These are phyloP conservation scores for Fusarium robinianum DNA, from an alignment of 2,329 filamentous ascomycete genomes.

Conservation along the genomic window DNA sequence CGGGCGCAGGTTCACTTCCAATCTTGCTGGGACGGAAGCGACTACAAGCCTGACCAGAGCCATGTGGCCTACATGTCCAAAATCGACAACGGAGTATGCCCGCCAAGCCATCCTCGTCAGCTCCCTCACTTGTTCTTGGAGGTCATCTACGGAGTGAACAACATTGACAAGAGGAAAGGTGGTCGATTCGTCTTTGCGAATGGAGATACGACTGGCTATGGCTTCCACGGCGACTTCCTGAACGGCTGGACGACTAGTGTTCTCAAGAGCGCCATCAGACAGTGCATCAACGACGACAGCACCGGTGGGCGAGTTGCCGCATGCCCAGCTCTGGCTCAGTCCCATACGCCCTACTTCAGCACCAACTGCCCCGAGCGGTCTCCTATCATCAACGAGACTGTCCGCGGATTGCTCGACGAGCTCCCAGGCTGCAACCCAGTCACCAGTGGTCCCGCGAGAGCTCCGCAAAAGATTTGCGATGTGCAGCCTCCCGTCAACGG, in stretches of 20 bases:
- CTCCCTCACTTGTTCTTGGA: conserved; percentile 32
- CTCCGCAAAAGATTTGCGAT: conserved; percentile 9
- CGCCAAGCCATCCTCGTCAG: conserved; percentile 25
- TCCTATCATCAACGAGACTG: conserved; percentile 21
- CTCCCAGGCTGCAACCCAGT: conserved; percentile 30
- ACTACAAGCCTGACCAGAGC: conserved; percentile 29
- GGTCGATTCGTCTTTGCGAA: conserved; percentile 32
- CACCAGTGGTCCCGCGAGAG: conserved; percentile 19
- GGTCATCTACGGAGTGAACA: conserved; percentile 30
- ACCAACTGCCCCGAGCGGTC: conserved; percentile 30
- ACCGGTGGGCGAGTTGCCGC: conserved; percentile 15
- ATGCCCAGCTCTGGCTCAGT: conserved; percentile 25
- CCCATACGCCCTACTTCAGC: conserved; percentile 26
- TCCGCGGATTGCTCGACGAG: conserved; percentile 23
- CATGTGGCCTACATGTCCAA: conserved; percentile 32
- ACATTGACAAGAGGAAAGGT: conserved; percentile 30
- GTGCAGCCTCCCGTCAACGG: conserved; percentile 20
- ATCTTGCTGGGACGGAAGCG: conserved; percentile 31
- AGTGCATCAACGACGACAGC: conserved; percentile 29
- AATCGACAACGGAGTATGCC: conserved; percentile 33
- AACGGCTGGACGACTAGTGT: conserved; percentile 28
- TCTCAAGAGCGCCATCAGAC: conserved; percentile 24
- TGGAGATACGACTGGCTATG: conserved; percentile 31
- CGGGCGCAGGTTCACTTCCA: conserved; percentile 33
- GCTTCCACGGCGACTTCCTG: conserved; percentile 31